Evolutionary conservation across 805 yeast genomes (phyloP).

Genomic region (Candida orba): DNA sequence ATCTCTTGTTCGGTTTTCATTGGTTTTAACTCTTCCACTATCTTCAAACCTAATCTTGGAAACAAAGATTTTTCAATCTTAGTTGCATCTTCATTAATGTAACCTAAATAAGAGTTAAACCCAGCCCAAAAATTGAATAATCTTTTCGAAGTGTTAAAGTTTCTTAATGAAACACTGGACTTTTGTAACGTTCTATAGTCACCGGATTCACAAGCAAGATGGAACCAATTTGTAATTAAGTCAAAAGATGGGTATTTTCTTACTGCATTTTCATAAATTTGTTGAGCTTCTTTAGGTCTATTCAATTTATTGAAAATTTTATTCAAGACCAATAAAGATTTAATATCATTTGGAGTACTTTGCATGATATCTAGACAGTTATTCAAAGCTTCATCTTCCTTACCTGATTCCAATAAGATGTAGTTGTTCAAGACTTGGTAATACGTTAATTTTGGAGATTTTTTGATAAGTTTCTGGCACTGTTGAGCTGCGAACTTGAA

Average conservation of each 20-base stretch:
- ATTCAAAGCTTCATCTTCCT: constrained; percentile 24
- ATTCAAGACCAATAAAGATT: constrained; percentile 42
- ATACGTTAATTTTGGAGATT: constrained; percentile 51
- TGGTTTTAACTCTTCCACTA: constrained; percentile 48
- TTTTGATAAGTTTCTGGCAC: constrained; percentile 40
- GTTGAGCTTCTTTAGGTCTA: constrained; percentile 33
- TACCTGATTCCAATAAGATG: constrained; percentile 25
- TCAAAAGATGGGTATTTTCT: constrained; percentile 47
- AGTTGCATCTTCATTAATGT: constrained; percentile 27
- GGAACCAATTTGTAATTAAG: constrained; percentile 51
- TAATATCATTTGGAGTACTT: constrained; percentile 46
- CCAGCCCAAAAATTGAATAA: constrained; percentile 46
- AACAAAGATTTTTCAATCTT: constrained; percentile 44
- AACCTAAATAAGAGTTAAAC: constrained; percentile 40
- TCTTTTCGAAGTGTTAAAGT: constrained; percentile 28
- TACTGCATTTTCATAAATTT: constrained; percentile 50
- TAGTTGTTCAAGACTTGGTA: constrained; percentile 32
- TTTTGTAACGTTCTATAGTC: constrained; percentile 50
- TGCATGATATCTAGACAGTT: constrained; percentile 16
- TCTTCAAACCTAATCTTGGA: constrained; percentile 53
- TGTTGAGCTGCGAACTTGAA: constrained; percentile 46
- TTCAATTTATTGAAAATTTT: constrained; percentile 36
- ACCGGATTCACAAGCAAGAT: constrained; percentile 37
- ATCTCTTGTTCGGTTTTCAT: constrained; percentile 55
- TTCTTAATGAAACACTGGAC: constrained; percentile 39